Evolutionary conservation across 1,139 yeast genomes (phyloP).

Genomic region (Taphrina sp.): DNA sequence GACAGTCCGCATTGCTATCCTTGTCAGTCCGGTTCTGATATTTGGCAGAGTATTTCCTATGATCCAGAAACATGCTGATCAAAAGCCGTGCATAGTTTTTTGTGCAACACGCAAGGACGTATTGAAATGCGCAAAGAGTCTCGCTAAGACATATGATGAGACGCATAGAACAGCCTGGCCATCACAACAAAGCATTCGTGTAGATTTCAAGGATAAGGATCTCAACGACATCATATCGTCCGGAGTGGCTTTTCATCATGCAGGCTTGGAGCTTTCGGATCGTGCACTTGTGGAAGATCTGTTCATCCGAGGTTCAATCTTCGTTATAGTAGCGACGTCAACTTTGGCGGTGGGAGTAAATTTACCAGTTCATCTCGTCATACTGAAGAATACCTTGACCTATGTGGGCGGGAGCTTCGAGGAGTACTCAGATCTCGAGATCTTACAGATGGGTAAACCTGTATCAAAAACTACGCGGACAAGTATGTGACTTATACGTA

Average conservation of each 20-base stretch:
- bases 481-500: neutral
- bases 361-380: slow-evolving; percentile 60
- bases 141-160: slow-evolving; percentile 40
- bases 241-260: slow-evolving; percentile 60
- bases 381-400: slow-evolving; percentile 58
- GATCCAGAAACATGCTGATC: slow-evolving; percentile 45
- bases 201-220: slow-evolving; percentile 44
- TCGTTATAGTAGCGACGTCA: slow-evolving; percentile 56
- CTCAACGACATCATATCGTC: slow-evolving; percentile 40
- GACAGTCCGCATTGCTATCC: slow-evolving; percentile 40
- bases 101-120: slow-evolving; percentile 57
- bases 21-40: neutral
- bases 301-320: slow-evolving; percentile 50
- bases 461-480: neutral
- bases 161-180: slow-evolving; percentile 26
- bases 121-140: slow-evolving; percentile 50
- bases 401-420: slow-evolving; percentile 52
- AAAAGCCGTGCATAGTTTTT: slow-evolving; percentile 52
- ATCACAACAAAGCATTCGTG: slow-evolving; percentile 14
- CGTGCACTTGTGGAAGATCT: slow-evolving; percentile 50
- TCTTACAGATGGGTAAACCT: slow-evolving; percentile 54
- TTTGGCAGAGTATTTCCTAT: slow-evolving; percentile 43
- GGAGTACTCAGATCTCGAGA: slow-evolving; percentile 58
- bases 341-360: slow-evolving; percentile 60
- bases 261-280: slow-evolving; percentile 54